A percentile compares a stretch with the other conserved stretches of the same genome.
These are phyloP conservation scores for Backusella tarrabulga DNA, from an alignment of 192 early-diverging fungal genomes.

Conservation along the genomic window DNA sequence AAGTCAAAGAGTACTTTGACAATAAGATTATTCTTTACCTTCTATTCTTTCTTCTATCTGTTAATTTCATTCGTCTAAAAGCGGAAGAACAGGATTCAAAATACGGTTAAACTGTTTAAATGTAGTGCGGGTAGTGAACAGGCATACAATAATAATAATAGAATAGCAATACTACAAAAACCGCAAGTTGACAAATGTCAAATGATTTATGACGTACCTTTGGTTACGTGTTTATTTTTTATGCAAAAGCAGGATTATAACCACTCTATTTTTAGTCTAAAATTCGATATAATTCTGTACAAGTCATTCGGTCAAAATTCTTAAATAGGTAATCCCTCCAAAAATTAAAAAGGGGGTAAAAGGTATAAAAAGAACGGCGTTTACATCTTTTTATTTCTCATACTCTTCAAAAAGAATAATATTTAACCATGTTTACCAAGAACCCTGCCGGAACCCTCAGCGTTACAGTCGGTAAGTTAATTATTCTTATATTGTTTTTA, in stretches of 20 bases:
- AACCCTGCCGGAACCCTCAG: constrained; percentile 10
- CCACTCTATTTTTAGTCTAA: background rate
- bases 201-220: background rate
- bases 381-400: background rate
- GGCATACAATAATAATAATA: background rate
- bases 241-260: background rate
- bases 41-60: background rate
- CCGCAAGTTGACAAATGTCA: background rate
- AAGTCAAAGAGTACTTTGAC: background rate
- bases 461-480: constrained; percentile 18
- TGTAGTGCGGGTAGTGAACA: no score
- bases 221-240: background rate
- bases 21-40: background rate
- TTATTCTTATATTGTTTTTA: background rate
- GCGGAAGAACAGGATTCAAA: background rate
- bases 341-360: background rate
- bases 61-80: background rate
- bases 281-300: background rate
- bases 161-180: background rate
- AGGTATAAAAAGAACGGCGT: background rate
- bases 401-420: background rate
- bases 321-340: background rate
- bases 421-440: background rate
- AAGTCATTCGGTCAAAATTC: background rate
- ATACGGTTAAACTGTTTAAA: background rate